A percentile compares a stretch with the other conserved stretches of the same genome.
Conservation (phyloP, 176 grass and related monocot species). For the Pharus latifolius region DNA sequence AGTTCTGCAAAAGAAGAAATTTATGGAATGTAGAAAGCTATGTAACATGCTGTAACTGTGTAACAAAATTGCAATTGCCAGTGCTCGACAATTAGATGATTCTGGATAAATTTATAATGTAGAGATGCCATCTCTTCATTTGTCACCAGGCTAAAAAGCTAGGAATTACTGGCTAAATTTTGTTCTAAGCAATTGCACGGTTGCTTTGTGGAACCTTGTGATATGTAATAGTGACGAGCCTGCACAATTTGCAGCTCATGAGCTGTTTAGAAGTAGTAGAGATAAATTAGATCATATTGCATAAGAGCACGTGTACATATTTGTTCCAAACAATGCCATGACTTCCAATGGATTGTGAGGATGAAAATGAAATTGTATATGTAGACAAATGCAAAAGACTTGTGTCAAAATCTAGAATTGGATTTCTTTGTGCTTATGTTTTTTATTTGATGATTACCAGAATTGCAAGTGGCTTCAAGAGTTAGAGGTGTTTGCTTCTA, state of each 20-base stretch:
- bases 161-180: background rate
- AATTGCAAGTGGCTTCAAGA: constrained; percentile 42
- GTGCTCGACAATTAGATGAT: background rate
- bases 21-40: background rate
- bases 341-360: too few relatives aligned
- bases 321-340: background rate
- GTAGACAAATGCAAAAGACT: constrained; percentile 4
- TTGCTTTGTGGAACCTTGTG: background rate
- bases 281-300: background rate
- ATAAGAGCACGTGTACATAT: background rate
- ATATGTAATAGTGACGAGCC: background rate
- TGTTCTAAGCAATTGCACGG: too few relatives aligned
- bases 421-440: constrained; percentile 10
- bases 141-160: background rate
- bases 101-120: background rate
- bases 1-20: background rate
- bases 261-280: background rate
- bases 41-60: background rate
- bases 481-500: constrained; percentile 82
- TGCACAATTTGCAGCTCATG: background rate
- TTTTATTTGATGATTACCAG: constrained; percentile 40
- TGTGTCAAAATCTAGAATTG: background rate
- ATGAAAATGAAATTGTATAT: background rate
- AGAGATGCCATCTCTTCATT: background rate
- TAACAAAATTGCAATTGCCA: background rate